Base-by-base conservation (phyloP, 2,329 filamentous ascomycete genomes). In the Alternaria consortialis region DNA sequence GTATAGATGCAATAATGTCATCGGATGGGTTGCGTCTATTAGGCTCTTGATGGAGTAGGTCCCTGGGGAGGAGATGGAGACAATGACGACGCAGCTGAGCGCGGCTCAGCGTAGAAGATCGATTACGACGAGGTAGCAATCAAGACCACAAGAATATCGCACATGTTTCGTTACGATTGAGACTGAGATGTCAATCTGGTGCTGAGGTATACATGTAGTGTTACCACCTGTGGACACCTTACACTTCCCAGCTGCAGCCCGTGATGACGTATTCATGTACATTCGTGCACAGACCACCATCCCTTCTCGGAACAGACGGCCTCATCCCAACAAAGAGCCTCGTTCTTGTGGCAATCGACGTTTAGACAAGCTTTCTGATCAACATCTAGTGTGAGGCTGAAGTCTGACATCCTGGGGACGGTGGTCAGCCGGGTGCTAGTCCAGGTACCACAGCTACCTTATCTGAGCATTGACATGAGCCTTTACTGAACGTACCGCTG, bases 301-400 rank as follows among this genome's bases (percentile, higher is more conserved):
- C 25, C 48, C 20, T 37, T 29, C 42, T 52, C 17, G 42, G 46
- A 50, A 25, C 31, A 50, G 32, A 48, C 46, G 31, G 46, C 32
- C 23, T 7, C 46, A 50, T 42, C 46, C 46, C 46, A 36, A 50
- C 46, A 27, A 1, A 27, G 46, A 50, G 46, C 32, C 31, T 50
- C 31, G 32, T n/a, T 7, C 8, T 52, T 32, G 40, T 39, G 44
- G 39, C n/a, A 53, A 40, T n/a, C 5, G 32, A 29, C 31, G 31
- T 57, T 57, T 39, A 32, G n/a, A 57, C 12, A 57, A 57, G 55
- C 55, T 57, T 53, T 57, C 9, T 15, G 37, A 44, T 53, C 7
- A 40, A 12, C 31, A 12, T 39, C 25, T 37, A 43, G 23, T 44
- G n/a, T 43, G 40, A 37, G 32, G 20, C 46, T 37, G 32, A n/a